Evolutionary conservation across 2,329 filamentous ascomycete species (phyloP).

Genomic region (Apiospora pterosperma): DNA sequence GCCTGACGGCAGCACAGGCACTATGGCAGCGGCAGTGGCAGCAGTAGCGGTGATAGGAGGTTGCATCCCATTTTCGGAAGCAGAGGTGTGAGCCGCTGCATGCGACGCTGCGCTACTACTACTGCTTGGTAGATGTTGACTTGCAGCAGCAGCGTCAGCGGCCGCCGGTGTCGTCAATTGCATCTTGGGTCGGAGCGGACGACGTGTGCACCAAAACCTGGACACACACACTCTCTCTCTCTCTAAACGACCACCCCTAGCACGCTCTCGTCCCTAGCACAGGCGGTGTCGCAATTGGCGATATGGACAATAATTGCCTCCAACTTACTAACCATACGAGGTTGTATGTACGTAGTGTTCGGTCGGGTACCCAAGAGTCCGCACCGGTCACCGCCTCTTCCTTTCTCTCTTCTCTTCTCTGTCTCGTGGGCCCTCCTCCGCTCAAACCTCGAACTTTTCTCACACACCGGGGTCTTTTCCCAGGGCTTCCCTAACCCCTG

Average conservation of each 20-base stretch:
- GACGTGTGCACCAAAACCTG: neutral
- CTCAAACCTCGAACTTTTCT: neutral
- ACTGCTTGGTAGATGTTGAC: slow-evolving; percentile 1
- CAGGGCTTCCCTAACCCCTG: neutral
- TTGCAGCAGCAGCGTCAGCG: neutral
- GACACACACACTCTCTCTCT: neutral
- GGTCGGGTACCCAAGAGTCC: neutral
- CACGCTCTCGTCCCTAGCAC: neutral
- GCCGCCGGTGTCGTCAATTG: neutral
- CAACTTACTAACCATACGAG: neutral
- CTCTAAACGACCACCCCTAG: neutral
- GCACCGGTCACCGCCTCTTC: neutral
- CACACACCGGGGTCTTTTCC: neutral
- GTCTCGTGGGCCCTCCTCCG: neutral
- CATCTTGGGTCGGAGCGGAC: neutral
- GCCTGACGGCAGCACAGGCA: neutral
- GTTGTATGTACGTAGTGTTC: neutral
- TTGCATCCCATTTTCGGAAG: neutral
- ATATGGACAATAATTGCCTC: neutral
- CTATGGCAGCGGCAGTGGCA: neutral
- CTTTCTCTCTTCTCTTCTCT: neutral
- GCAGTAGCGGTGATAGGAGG: neutral
- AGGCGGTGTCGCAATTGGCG: neutral
- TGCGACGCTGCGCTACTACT: neutral
- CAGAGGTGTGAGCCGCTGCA: neutral